These are phyloP conservation scores for Colletotrichum salicis DNA, from an alignment of 2,329 filamentous ascomycete species.

Conservation along the genomic window DNA sequence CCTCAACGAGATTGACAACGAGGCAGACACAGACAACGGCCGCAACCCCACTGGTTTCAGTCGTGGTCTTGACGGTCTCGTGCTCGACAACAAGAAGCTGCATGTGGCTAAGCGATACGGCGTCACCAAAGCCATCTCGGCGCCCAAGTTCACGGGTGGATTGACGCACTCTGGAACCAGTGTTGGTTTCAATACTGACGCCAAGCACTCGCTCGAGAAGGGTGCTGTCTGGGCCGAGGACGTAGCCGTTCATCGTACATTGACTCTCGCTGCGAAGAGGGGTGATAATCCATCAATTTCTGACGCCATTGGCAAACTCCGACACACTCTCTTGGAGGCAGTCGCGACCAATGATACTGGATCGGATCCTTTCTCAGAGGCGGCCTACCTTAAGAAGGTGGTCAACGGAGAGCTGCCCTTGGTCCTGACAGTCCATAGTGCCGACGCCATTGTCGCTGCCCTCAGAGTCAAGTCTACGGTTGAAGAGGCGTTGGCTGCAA, in stretches of 20 bases:
- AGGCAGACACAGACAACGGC: conserved; percentile 65
- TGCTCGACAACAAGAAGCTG: conserved; percentile 66
- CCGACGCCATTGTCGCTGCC: conserved; percentile 69
- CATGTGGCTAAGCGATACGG: conserved; percentile 63
- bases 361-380: conserved; percentile 58
- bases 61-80: conserved; percentile 67
- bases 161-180: conserved; percentile 66
- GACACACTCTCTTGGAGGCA: conserved; percentile 65
- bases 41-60: conserved; percentile 60
- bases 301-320: conserved; percentile 61
- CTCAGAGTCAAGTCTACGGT: conserved; percentile 69
- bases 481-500: conserved; percentile 52
- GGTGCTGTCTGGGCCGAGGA: conserved; percentile 65
- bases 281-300: conserved; percentile 61
- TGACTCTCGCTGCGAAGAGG: conserved; percentile 59
- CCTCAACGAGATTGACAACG: conserved; percentile 71
- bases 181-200: conserved; percentile 66
- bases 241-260: conserved; percentile 67
- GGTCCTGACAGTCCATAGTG: conserved; percentile 69
- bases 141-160: conserved; percentile 57
- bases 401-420: conserved; percentile 64
- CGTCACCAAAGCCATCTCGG: conserved; percentile 68
- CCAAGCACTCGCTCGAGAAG: conserved; percentile 55
- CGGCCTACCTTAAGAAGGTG: conserved; percentile 63
- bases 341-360: conserved; percentile 50